Evolutionary conservation across 2,329 filamentous ascomycete species (phyloP), one percentile per base, ranked within the genome.

Genomic region (Penicillium sp.): DNA sequence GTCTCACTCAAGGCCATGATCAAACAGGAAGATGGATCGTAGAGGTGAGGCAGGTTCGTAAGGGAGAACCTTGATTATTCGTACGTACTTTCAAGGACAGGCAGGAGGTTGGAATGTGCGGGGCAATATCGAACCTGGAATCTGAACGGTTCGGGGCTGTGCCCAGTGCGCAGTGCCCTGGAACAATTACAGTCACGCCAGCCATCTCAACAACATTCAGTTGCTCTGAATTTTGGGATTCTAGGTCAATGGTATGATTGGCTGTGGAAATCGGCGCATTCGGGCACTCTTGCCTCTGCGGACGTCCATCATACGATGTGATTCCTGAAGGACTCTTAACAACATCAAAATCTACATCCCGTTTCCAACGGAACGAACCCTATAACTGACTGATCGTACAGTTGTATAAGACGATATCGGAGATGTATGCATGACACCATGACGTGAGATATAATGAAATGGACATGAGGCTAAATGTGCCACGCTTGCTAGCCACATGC

Each of bases 361-460:
- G 1, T 15, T 22, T 7, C 20, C 15, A 7, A 42, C 38, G 25
- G 22, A 7, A 42, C 38, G 25, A 54, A 7, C 6, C 20, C 12
- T 41, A 7, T 4, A 53, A 25, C 6, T 31, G 8, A n/a, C 22
- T 53, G 55, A 56, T 68, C 28, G 52, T 64, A 66, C 61, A 69
- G 57, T 49, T 63, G 59, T 64, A 67, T 67, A 68, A 67, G 22
- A 54, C 52, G 59, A 58, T 63, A 65, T 55, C 61, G 60, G 57
- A 53, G 43, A 55, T 55, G 60, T 58, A 61, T 56, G 62, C 58
- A 67, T 66, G 56, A 67, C 45, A 65, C 58, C 60, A 54, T 66
- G 55, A 58, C 60, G 55, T 66, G 51, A 61, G 60, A 57, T 59
- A 60, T 58, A 51, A 56, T 55, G 60, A 43, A 58, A 53, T 50